Percentiles rank a stretch among this genome's conserved stretches.
Evolutionary conservation across 1,139 yeast genomes (phyloP).

Genomic region (Scheffersomyces lignicola): DNA sequence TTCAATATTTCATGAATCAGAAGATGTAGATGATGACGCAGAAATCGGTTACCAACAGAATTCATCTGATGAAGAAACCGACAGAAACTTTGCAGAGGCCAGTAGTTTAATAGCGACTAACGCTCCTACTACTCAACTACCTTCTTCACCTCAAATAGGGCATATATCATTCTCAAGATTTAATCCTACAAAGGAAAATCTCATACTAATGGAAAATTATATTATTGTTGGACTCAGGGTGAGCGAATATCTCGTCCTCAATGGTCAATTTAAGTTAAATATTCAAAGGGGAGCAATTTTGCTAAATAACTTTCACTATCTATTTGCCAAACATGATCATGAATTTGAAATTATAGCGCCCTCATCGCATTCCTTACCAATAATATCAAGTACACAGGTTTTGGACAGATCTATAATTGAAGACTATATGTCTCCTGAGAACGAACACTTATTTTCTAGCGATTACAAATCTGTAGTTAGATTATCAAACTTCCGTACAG

Average conservation of each 20-base stretch:
- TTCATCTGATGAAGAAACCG: constrained; percentile 26
- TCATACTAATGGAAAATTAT: constrained; percentile 27
- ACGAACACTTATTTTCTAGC: constrained; percentile 32
- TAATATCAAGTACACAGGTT: constrained; percentile 50
- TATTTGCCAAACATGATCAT: constrained; percentile 28
- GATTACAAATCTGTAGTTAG: constrained; percentile 46
- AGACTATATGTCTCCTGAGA: constrained; percentile 24
- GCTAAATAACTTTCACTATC: constrained; percentile 53
- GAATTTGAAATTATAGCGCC: constrained; percentile 48
- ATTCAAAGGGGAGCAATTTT: constrained; percentile 61
- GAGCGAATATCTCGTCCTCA: constrained; percentile 51
- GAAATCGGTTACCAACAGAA: constrained; percentile 22
- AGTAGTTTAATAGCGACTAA: constrained; percentile 2
- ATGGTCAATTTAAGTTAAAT: constrained; percentile 57
- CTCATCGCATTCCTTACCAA: constrained; percentile 53
- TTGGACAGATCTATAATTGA: constrained; percentile 22
- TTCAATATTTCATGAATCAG: constrained; percentile 16
- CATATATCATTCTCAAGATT: constrained; percentile 34
- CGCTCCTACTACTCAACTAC: constrained; percentile 8
- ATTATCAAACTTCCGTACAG: constrained; percentile 37
- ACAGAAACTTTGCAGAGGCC: constrained; percentile 10
- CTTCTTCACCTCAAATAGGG: constrained; percentile 6
- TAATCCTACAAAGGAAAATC: constrained; percentile 34
- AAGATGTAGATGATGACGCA: constrained; percentile 16
- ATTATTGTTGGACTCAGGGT: constrained; percentile 43